Conservation (phyloP, 768 basidiomycete genomes). For the Cyclocybe cylindracea region DNA sequence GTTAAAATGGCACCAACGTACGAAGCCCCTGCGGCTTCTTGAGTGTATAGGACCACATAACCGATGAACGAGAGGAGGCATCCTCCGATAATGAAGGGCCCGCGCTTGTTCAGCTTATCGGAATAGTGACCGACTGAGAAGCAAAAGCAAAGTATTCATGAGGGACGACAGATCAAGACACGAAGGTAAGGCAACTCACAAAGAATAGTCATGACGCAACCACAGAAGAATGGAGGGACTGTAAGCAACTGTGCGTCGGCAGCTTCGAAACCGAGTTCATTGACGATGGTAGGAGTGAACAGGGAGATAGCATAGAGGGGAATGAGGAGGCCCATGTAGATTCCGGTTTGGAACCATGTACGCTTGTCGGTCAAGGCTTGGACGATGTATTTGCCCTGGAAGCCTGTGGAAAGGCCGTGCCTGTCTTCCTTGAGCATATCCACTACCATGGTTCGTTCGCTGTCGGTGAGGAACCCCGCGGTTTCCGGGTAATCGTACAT, state of each 20-base stretch:
- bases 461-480: constrained; percentile 50
- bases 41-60: constrained; percentile 48
- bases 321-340: constrained; percentile 48
- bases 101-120: constrained; percentile 42
- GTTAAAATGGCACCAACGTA: constrained; percentile 53
- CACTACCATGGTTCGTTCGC: constrained; percentile 40
- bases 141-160: background rate
- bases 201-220: constrained; percentile 42
- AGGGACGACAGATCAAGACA: no score
- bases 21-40: constrained; percentile 30
- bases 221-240: constrained; percentile 49
- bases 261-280: constrained; percentile 47
- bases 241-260: constrained; percentile 52
- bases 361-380: constrained; percentile 52
- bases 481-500: constrained; percentile 65
- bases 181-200: constrained; percentile 9
- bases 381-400: constrained; percentile 43
- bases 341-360: constrained; percentile 38
- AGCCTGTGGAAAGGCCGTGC: constrained; percentile 46
- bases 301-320: constrained; percentile 47
- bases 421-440: constrained; percentile 45
- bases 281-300: constrained; percentile 53
- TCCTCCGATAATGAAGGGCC: constrained; percentile 49
- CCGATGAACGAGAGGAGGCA: constrained; percentile 48
- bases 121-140: constrained; percentile 37